Percentiles rank a stretch among this genome's conserved stretches.
Conservation (phyloP, 176 grass and related monocot species). For the Oryza glumipatula region DNA sequence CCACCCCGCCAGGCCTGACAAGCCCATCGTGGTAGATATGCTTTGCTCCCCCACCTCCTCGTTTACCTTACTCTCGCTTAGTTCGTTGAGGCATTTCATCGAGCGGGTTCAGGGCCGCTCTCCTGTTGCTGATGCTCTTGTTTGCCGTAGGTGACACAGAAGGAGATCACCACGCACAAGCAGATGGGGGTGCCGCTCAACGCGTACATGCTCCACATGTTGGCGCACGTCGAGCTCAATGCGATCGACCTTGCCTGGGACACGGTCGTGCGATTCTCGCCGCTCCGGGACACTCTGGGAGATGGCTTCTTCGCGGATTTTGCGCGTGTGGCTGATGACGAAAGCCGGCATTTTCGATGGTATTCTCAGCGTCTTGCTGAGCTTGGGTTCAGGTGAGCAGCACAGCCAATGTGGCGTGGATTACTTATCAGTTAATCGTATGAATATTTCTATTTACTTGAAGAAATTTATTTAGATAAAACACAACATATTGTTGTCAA, state of each 20-base stretch:
- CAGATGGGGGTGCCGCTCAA: constrained; percentile 79
- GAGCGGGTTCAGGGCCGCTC: constrained; percentile 6
- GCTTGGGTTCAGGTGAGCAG: constrained; percentile 79
- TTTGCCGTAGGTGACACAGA: constrained; percentile 63
- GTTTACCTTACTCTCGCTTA: background rate
- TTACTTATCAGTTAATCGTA: background rate
- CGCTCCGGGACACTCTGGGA: constrained; percentile 57
- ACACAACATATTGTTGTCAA: background rate
- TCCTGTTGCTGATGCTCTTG: background rate
- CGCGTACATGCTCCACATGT: constrained; percentile 91
- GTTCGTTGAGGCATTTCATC: constrained; percentile 34
- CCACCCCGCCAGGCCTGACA: constrained; percentile 65
- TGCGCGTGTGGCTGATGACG: constrained; percentile 83
- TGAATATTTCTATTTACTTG: background rate
- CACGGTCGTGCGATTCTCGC: constrained; percentile 87
- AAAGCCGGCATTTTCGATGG: constrained; percentile 92
- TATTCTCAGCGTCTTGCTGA: constrained; percentile 83
- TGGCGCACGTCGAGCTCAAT: constrained; percentile 95
- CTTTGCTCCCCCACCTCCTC: background rate
- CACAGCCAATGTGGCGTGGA: background rate
- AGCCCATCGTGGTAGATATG: constrained; percentile 59
- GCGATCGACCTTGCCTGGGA: constrained; percentile 96
- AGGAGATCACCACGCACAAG: constrained; percentile 82
- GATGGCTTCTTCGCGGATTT: constrained; percentile 87
- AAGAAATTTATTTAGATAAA: background rate